Evolutionary conservation across 331 rosid species (phyloP).

Genomic region (Malus hybrid): DNA sequence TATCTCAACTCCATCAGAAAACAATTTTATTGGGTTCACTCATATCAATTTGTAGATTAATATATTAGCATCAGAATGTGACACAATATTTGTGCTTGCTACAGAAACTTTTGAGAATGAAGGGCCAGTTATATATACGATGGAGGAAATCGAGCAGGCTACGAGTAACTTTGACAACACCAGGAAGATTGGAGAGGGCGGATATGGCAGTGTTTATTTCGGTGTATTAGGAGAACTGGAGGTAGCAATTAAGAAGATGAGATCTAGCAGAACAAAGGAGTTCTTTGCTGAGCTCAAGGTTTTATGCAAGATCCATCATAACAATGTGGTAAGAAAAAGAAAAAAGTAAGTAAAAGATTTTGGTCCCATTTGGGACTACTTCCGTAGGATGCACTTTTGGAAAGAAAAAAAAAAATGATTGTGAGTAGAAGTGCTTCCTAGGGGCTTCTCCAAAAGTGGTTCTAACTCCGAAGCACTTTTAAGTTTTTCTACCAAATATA

Average conservation of each 20-base stretch:
- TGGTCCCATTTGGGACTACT: too few relatives aligned
- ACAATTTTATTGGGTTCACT: not conserved
- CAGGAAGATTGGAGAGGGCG: slow-evolving; percentile 17
- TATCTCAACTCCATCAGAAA: not conserved
- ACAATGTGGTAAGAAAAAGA: slow-evolving; percentile 12
- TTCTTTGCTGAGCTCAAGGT: slow-evolving; percentile 17
- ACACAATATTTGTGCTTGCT: not conserved
- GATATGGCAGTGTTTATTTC: slow-evolving; percentile 8
- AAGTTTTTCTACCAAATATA: too few relatives aligned
- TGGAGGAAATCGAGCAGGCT: slow-evolving; percentile 8
- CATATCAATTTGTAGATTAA: not conserved
- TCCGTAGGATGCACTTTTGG: too few relatives aligned
- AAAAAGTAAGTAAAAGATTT: too few relatives aligned
- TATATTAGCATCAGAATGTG: not conserved
- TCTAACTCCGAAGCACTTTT: too few relatives aligned
- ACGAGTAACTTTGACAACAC: not conserved
- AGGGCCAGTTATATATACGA: not conserved
- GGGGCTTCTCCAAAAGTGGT: too few relatives aligned
- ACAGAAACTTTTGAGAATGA: slow-evolving; percentile 14
- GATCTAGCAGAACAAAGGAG: slow-evolving; percentile 7
- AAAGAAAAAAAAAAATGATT: too few relatives aligned
- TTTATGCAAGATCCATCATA: slow-evolving; percentile 15
- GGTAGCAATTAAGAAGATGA: slow-evolving; percentile 17
- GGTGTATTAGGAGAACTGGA: slow-evolving; percentile 8
- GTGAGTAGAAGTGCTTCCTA: too few relatives aligned